Evolutionary conservation across 2,329 filamentous ascomycete species (phyloP), one percentile per base, ranked within the genome.

Genomic region (Rutstroemia sp.): DNA sequence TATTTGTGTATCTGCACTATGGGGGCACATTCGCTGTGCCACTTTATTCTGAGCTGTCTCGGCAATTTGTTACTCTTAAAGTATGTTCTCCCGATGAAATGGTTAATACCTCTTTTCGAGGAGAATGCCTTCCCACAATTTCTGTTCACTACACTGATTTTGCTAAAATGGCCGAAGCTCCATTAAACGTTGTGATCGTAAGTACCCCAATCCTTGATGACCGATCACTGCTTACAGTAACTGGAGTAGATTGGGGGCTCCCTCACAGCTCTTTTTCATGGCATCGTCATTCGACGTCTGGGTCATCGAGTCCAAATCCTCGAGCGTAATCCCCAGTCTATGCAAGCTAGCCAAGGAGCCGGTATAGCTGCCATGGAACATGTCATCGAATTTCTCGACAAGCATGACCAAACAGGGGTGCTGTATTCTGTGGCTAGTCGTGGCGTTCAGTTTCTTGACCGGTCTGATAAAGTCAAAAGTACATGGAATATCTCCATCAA

Each of bases 281-380:
- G 38, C 5, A 54, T 38, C 1, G 3, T 38, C 6, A 9, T 53
- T 6, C 51, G 6, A 4, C 34, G 44, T 8, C 21, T 41, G 1
- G 44, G 34, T 5, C 44, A 54, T 5, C 21, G 25, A 19, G 51
- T 54, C 4, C 42, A 8, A 30, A 39, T 54, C 2, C 30, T 48
- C 30, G 44, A 54, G 19, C 30, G 44, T 8, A 41, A 30, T 7
- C 12, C 4, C 8, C 34, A 16, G 2, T 54, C 51, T 27, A 30
- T 17, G 4, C 34, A 54, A 48, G n/a, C 16, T 16, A 21, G 34
- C 21, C 42, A 34, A 7, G 51, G 30, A 8, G 44, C 51, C 9
- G 51, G 44, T 12, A 54, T 54, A 21, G 34, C 51, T 12, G 44
- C 34, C 30, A 48, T 54, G 51, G 21, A 48, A 3, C 21, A 54